These are phyloP conservation scores for Ceratocystis colombiana DNA, from an alignment of 2,329 filamentous ascomycete species.

Conservation along the genomic window DNA sequence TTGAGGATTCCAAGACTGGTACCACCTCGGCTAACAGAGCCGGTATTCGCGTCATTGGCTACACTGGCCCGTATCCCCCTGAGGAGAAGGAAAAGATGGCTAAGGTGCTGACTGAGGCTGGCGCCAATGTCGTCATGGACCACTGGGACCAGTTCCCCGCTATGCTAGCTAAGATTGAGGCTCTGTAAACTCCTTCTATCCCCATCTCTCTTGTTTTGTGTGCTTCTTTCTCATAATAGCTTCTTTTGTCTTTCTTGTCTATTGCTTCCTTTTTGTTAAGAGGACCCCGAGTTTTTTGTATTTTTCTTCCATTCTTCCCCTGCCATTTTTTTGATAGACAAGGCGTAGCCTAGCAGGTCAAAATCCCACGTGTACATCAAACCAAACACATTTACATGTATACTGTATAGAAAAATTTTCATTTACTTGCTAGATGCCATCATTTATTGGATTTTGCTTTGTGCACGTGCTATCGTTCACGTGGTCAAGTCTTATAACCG, in stretches of 20 bases:
- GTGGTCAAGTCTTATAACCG: not conserved
- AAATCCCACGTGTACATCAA: not conserved
- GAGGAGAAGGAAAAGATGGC: conserved; percentile 56
- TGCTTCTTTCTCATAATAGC: conserved; percentile 4
- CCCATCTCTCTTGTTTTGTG: conserved; percentile 7
- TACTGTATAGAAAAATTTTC: conserved; percentile 3
- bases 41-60: conserved; percentile 70
- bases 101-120: conserved; percentile 49
- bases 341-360: not conserved
- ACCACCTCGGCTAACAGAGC: conserved; percentile 64
- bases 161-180: conserved; percentile 40
- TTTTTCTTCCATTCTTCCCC: not conserved
- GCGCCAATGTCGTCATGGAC: conserved; percentile 52
- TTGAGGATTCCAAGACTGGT: conserved; percentile 84
- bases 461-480: no score
- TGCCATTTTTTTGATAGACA: conserved; percentile 1
- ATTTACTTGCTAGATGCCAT: not conserved
- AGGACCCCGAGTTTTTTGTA: not conserved
- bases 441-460: no score
- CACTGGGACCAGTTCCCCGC: conserved; percentile 49
- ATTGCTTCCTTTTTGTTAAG: not conserved
- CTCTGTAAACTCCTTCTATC: conserved; percentile 19
- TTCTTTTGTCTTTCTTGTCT: not conserved
- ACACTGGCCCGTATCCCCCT: conserved; percentile 66
- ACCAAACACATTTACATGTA: not conserved